phyloP scores from a whole-genome alignment of 768 basidiomycete species.

The Coprinellus aureogranulatus region DNA sequence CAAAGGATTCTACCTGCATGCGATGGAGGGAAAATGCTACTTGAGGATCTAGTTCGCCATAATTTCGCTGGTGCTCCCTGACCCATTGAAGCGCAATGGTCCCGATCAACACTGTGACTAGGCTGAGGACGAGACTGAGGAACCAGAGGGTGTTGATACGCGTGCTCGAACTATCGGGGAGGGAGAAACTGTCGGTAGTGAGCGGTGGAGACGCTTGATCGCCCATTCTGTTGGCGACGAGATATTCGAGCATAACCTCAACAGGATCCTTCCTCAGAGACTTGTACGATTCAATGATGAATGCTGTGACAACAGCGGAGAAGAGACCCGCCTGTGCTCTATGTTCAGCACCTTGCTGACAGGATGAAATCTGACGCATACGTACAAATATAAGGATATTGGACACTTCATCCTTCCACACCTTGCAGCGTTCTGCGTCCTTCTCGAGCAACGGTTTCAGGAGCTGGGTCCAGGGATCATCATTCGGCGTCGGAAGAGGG shows the following conservation, averaged over 20 bases:
- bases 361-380: neutral
- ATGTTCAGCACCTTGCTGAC: too few species aligned
- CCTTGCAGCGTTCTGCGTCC: slow-evolving; percentile 8
- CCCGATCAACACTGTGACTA: slow-evolving; percentile 16
- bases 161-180: neutral
- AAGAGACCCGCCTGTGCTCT: slow-evolving; percentile 23
- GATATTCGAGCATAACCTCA: neutral
- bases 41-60: slow-evolving; percentile 3
- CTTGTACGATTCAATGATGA: slow-evolving; percentile 22
- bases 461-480: neutral
- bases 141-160: slow-evolving; percentile 19
- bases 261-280: slow-evolving; percentile 19
- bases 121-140: slow-evolving; percentile 16
- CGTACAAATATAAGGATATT: slow-evolving; percentile 15
- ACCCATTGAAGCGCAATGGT: slow-evolving; percentile 22
- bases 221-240: neutral
- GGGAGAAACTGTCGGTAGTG: neutral
- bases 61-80: slow-evolving; percentile 15
- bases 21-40: slow-evolving; percentile 20
- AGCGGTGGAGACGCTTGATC: neutral
- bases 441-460: slow-evolving; percentile 1
- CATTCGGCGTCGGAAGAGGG: neutral
- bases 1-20: slow-evolving; percentile 26
- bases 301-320: slow-evolving; percentile 25
- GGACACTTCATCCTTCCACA: slow-evolving; percentile 16